Evolutionary conservation across 2,329 filamentous ascomycete species (phyloP).

Genomic region (Arthrobotrys megalospora): DNA sequence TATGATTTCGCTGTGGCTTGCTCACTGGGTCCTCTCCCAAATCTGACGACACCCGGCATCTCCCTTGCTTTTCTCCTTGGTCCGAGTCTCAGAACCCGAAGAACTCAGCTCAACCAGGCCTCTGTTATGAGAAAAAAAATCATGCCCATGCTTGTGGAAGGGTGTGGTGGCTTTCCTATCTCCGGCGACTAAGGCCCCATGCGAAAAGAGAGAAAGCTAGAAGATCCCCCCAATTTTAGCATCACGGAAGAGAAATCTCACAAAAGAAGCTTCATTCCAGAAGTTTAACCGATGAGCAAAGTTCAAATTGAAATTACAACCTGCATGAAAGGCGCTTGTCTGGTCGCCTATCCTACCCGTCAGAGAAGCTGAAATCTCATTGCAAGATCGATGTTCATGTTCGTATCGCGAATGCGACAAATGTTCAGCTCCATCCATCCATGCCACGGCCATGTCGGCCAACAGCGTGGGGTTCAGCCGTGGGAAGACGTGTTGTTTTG

Average conservation of each 20-base stretch:
- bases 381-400: background rate
- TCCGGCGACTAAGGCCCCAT: constrained; percentile 43
- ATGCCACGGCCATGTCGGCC: background rate
- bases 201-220: background rate
- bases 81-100: constrained; percentile 48
- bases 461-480: constrained; percentile 38
- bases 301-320: constrained; percentile 40
- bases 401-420: constrained; percentile 22
- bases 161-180: constrained; percentile 30
- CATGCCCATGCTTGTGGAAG: constrained; percentile 17
- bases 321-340: constrained; percentile 59
- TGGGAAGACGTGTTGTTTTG: constrained; percentile 61
- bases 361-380: constrained; percentile 1
- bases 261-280: constrained; percentile 52
- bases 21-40: background rate
- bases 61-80: constrained; percentile 48
- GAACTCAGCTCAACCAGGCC: constrained; percentile 55
- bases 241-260: constrained; percentile 29
- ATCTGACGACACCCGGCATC: constrained; percentile 54
- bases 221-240: constrained; percentile 54
- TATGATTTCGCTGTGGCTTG: constrained; percentile 47
- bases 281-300: constrained; percentile 46
- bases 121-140: constrained; percentile 48
- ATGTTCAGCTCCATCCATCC: background rate
- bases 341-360: constrained; percentile 41